These are phyloP conservation scores for Ceriops decandra DNA, from an alignment of 345 rosid genomes.

Conservation along the genomic window DNA sequence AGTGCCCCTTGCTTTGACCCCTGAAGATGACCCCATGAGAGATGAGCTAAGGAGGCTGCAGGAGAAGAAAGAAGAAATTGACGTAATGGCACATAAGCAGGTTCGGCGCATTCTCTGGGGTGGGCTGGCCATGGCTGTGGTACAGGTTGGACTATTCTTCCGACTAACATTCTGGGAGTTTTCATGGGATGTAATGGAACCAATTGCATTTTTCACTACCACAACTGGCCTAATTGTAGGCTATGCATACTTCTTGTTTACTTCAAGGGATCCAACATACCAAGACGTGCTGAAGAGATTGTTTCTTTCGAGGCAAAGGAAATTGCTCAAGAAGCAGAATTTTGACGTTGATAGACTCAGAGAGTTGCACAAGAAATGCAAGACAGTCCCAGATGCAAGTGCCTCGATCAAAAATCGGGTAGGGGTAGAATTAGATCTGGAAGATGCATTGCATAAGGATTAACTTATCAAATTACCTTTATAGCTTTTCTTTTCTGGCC, in stretches of 20 bases:
- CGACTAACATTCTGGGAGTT: slow-evolving; percentile 97
- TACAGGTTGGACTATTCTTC: slow-evolving; percentile 70
- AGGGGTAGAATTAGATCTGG: slow-evolving; percentile 64
- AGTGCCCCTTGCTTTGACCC: slow-evolving; percentile 60
- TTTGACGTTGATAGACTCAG: slow-evolving; percentile 63
- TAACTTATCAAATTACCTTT: background rate
- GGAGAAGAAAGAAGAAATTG: slow-evolving; percentile 75
- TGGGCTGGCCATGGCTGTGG: slow-evolving; percentile 59
- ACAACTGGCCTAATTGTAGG: slow-evolving; percentile 68
- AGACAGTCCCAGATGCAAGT: slow-evolving; percentile 39
- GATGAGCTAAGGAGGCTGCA: slow-evolving; percentile 65
- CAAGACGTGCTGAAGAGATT: slow-evolving; percentile 93
- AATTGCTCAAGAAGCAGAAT: slow-evolving; percentile 51
- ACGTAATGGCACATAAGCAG: slow-evolving; percentile 79
- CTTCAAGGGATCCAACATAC: slow-evolving; percentile 88
- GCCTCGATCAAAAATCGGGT: slow-evolving; percentile 52
- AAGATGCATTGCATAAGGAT: slow-evolving; percentile 40
- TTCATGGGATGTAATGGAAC: slow-evolving; percentile 99
- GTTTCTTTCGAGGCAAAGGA: slow-evolving; percentile 81
- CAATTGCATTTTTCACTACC: slow-evolving; percentile 76
- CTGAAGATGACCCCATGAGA: slow-evolving; percentile 63
- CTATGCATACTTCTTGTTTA: slow-evolving; percentile 82
- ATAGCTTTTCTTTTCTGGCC: no score
- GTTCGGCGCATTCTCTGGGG: slow-evolving; percentile 73
- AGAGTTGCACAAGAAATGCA: slow-evolving; percentile 68